These are phyloP conservation scores for Amaranthus cruentus DNA, from an alignment of 148 eudicot species.

Conservation along the genomic window DNA sequence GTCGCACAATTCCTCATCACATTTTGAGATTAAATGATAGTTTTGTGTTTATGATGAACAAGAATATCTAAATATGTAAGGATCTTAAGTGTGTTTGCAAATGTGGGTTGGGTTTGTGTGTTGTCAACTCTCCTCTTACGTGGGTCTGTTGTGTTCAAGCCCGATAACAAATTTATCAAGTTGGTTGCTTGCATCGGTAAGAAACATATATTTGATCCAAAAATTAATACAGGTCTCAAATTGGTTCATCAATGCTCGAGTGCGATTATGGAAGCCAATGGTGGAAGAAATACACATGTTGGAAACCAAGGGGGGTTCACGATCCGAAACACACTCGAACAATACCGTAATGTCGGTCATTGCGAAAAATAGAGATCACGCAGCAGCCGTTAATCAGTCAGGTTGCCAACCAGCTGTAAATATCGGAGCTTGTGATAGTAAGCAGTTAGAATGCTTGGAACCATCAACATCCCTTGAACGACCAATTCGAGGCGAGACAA, in stretches of 20 bases:
- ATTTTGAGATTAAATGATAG: too few species aligned
- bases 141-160: too few species aligned
- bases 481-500: conserved; percentile 1
- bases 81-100: too few species aligned
- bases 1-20: too few species aligned
- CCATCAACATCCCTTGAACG: conserved; percentile 18
- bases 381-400: conserved; percentile 20
- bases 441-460: conserved; percentile 23
- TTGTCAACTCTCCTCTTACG: too few species aligned
- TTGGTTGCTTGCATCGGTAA: too few species aligned
- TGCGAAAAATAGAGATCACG: conserved; percentile 4
- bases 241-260: conserved; percentile 55
- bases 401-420: conserved; percentile 4
- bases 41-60: too few species aligned
- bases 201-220: neutral
- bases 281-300: conserved; percentile 71
- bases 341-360: conserved; percentile 15
- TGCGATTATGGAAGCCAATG: conserved; percentile 77
- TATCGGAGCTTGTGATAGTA: conserved; percentile 2
- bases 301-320: conserved; percentile 44
- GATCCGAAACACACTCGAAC: conserved; percentile 26
- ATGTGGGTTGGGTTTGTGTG: too few species aligned
- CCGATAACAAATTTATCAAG: too few species aligned
- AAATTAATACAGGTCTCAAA: conserved; percentile 23
- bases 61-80: too few species aligned